Base-by-base conservation (phyloP, 306 rosid genomes). In the Malus fusca region DNA sequence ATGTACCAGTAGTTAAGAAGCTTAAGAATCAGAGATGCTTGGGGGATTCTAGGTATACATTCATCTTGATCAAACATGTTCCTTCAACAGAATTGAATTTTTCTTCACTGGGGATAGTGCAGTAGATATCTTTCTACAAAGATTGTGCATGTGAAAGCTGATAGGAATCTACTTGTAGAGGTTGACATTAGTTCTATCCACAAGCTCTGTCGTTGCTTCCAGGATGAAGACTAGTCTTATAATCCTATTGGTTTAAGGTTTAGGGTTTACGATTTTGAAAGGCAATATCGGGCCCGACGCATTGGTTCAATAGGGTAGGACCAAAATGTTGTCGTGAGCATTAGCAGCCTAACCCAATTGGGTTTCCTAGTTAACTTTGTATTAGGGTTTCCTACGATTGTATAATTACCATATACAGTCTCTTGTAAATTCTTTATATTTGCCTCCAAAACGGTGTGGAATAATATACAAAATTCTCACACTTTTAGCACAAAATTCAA, bases 121-220 rank as follows among this genome's bases (percentile, higher is more conserved):
- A 67, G 69, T 73, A 78, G 67, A 43, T 73, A 75, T 83, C 67
- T 25, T 59, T 71, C 42, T 62, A 15, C 72, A 79, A 69, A 95
- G 97, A 97, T 95, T 81, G 99, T 92, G 79, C 99, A 95, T 82
- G 97, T 95, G 80, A 95, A 90, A 87, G 99, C 99, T n/a, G 99
- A 95, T 84, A 92, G 99, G 93, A 90, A 95, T 76, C 89, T 95
- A 56, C 96, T 95, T 78, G 97, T 97, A 48, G 99, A 95, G 91
- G 99, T 95, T 75, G 97, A 95, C 76, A 95, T 97, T 86, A 95
- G 89, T 81, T 95, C 95, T 87, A 95, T 95, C 28, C 97, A 92
- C 44, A 95, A 92, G 85, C 97, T 95, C 56, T 95, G 90, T 74
- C 90, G 87, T 80, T 95, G 97, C 73, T 95, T 95, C 82, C 99